Conservation (phyloP, 192 early-diverging fungal genomes). For the Rhizoclosmatium sp. region DNA sequence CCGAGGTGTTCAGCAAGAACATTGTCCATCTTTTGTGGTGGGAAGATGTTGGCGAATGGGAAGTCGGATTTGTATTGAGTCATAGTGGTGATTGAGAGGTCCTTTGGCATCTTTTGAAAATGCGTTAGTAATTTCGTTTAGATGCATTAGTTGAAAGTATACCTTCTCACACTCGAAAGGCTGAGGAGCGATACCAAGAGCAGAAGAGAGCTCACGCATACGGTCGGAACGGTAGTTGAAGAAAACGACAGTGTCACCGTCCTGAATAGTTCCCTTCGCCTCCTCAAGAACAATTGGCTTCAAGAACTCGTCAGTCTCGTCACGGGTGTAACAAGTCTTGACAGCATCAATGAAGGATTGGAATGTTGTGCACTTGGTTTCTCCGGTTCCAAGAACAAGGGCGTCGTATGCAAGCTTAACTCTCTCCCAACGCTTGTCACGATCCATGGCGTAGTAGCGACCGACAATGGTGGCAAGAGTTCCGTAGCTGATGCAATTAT, state of each 20-base stretch:
- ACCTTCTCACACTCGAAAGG: constrained; percentile 82
- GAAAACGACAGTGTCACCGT: constrained; percentile 93
- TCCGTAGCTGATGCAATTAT: constrained; percentile 70
- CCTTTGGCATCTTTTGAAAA: constrained; percentile 29
- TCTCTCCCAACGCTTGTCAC: constrained; percentile 99
- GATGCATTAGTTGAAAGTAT: neutral
- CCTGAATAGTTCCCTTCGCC: constrained; percentile 75
- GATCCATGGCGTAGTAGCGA: constrained; percentile 99
- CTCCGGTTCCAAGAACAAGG: constrained; percentile 74
- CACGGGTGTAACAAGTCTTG: constrained; percentile 83
- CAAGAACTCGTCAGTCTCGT: constrained; percentile 99
- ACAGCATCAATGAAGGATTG: constrained; percentile 61
- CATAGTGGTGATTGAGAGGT: constrained; percentile 83
- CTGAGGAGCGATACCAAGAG: constrained; percentile 84
- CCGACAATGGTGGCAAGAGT: constrained; percentile 91
- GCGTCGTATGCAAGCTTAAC: constrained; percentile 94
- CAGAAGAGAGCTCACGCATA: constrained; percentile 90
- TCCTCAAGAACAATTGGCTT: constrained; percentile 94
- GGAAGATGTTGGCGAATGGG: constrained; percentile 95
- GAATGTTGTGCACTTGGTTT: constrained; percentile 48
- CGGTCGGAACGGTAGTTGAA: constrained; percentile 99
- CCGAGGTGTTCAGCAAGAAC: constrained; percentile 97
- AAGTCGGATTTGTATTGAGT: constrained; percentile 98
- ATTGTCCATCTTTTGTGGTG: constrained; percentile 97
- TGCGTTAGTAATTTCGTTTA: neutral